These are phyloP conservation scores for Penstemon davidsonii DNA, from an alignment of 257 asterid genomes.

Conservation along the genomic window DNA sequence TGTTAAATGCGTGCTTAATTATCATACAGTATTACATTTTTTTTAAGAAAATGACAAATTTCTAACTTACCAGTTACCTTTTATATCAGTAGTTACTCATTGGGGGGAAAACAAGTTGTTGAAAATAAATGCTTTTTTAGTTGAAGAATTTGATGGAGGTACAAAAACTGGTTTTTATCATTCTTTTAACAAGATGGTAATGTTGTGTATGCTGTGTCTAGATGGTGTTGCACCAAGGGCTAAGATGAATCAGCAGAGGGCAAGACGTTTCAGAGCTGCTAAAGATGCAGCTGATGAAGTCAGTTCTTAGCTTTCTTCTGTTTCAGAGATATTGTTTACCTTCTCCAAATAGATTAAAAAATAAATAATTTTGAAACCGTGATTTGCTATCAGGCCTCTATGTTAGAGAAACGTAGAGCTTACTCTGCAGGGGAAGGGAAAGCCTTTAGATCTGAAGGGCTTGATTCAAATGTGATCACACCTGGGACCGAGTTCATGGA, in stretches of 20 bases:
- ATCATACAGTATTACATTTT: no score
- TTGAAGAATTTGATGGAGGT: background rate
- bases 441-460: slow-evolving; percentile 23
- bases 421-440: slow-evolving; percentile 10
- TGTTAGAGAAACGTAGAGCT: slow-evolving; percentile 22
- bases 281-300: slow-evolving; percentile 48
- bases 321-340: background rate
- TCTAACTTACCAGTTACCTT: background rate
- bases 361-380: slow-evolving; percentile 8
- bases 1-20: background rate
- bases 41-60: background rate
- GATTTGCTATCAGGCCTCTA: slow-evolving; percentile 39
- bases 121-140: background rate
- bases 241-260: slow-evolving; percentile 68
- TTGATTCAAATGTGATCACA: slow-evolving; percentile 71
- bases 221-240: slow-evolving; percentile 79
- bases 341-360: background rate
- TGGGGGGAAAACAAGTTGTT: background rate
- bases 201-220: background rate
- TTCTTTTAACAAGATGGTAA: no score
- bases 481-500: slow-evolving; percentile 82
- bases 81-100: background rate
- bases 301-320: slow-evolving; percentile 24
- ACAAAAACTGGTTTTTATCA: no score
- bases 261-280: slow-evolving; percentile 63